Conservation (phyloP, 352 stramenopile species). For the Phytophthora niederhauseri region DNA sequence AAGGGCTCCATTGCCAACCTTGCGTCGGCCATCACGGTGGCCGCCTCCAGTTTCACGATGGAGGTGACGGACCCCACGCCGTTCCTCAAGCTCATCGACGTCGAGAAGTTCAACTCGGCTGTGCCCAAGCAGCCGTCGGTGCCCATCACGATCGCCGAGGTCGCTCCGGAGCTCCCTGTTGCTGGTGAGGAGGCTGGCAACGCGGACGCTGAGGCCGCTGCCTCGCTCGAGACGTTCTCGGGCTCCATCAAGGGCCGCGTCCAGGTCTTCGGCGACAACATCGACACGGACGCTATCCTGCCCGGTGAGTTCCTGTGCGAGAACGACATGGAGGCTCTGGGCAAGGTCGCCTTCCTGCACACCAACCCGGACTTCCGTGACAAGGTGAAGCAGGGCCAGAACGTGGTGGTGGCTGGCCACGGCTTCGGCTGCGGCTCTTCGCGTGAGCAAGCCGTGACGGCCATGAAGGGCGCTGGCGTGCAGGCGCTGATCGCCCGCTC, state of each 20-base stretch:
- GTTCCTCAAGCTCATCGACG: constrained; percentile 77
- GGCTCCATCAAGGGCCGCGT: constrained; percentile 69
- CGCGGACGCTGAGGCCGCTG: constrained; percentile 36
- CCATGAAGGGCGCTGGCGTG: constrained; percentile 80
- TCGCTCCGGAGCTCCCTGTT: constrained; percentile 54
- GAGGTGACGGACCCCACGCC: constrained; percentile 76
- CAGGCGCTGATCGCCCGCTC: constrained; percentile 84
- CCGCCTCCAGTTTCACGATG: constrained; percentile 86
- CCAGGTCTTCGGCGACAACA: constrained; percentile 90
- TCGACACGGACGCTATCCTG: constrained; percentile 90
- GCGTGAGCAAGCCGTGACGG: constrained; percentile 83
- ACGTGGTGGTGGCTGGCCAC: constrained; percentile 78
- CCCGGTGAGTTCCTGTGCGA: constrained; percentile 82
- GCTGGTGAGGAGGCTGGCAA: constrained; percentile 15
- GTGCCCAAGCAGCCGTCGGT: constrained; percentile 57
- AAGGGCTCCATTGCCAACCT: constrained; percentile 83
- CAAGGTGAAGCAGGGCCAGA: constrained; percentile 76
- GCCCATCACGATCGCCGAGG: constrained; percentile 50
- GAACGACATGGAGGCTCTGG: constrained; percentile 86
- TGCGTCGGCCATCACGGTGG: constrained; percentile 79
- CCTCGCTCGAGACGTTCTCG: constrained; percentile 49
- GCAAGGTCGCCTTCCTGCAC: constrained; percentile 85
- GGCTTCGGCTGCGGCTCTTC: constrained; percentile 88
- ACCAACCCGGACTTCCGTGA: constrained; percentile 88
- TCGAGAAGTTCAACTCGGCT: constrained; percentile 65